Base-by-base conservation (phyloP, 2,329 filamentous ascomycete genomes). In the Triangularia setosa region DNA sequence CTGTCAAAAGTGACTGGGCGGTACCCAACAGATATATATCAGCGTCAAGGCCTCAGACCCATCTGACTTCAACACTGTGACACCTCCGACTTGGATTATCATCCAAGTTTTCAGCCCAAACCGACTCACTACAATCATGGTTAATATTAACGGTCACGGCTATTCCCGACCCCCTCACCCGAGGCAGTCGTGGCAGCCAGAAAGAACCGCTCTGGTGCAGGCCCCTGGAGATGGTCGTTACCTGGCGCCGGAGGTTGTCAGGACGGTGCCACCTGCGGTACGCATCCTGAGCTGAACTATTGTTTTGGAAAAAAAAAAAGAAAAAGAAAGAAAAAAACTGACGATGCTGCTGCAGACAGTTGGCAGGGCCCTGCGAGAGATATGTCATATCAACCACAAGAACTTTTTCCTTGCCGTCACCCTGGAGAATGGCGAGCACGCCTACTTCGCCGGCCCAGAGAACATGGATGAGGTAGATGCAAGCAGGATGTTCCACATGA, bases 341-440 rank as follows among this genome's bases (percentile, higher is more conserved):
- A 70, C 65, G 1, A 2, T 23, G 40, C 27, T 25, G 25, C 27
- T 25, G 25, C 61, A 72, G 68, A 81, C 69, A n/a, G 83, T 87
- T 33, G 79, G 80, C 33, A 78, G 80, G 65, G 83, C 81, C 25
- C 74, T 87, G 11, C 77, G 80, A 16, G 79, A 83, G 58, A 77
- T 83, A 48, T 86, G 83, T 68, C 78, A 79, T 40, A 83, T 87
- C 55, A 78, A 81, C 1, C 80, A 79, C 11, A 78, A 79, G 60
- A 76, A 76, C 65, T 87, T 82, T 70, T 85, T 87, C 67, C 76
- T 87, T 33, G 83, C 80, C 11, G 79, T 79, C 1, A 74, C 84
- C 48, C 75, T 78, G 35, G 81, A 84, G 27, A 81, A 83, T 64
- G 81, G 81, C 21, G 76, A 77, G 16, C 70, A 77, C 1, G 76